Conservation (phyloP, 768 basidiomycete species). For the Saitozyma sp. region DNA sequence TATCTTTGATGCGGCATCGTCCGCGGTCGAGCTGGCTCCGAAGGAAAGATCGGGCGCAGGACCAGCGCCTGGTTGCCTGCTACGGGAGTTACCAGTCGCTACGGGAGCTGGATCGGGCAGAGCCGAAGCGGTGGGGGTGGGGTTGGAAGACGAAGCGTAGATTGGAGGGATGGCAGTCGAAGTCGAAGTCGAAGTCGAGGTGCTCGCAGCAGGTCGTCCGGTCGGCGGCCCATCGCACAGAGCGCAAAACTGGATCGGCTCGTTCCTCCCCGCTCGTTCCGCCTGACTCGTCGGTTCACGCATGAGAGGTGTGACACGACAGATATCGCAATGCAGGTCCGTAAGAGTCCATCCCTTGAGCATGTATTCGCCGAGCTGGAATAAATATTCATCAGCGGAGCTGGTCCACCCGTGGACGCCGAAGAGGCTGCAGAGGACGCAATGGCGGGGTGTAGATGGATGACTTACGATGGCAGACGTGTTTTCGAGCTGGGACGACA, state of each 20-base stretch:
- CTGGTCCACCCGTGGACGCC: background rate
- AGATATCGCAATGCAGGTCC: slow-evolving; percentile 44
- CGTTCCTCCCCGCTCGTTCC: slow-evolving; percentile 23
- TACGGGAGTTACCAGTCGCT: too few species aligned
- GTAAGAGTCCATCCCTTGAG: slow-evolving; percentile 52
- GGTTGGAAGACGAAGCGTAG: background rate
- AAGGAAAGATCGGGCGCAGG: background rate
- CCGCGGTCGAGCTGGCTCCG: background rate
- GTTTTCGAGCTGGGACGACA: slow-evolving; percentile 35
- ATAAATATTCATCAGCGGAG: background rate
- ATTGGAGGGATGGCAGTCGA: slow-evolving; percentile 1
- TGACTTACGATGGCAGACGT: slow-evolving; percentile 41
- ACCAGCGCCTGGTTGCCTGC: too few species aligned
- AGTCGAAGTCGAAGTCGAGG: background rate
- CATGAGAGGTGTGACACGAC: slow-evolving; percentile 48
- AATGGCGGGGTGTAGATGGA: background rate
- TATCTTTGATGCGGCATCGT: slow-evolving; percentile 19
- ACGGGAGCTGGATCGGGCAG: too few species aligned
- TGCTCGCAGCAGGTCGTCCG: slow-evolving; percentile 1
- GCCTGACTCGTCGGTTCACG: slow-evolving; percentile 41
- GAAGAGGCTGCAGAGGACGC: background rate
- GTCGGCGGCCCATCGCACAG: slow-evolving; percentile 47
- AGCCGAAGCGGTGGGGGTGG: background rate
- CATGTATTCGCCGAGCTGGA: slow-evolving; percentile 52
- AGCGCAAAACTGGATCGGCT: slow-evolving; percentile 48